phyloP scores from a whole-genome alignment of 345 rosid species.

The Corchorus capsularis region DNA sequence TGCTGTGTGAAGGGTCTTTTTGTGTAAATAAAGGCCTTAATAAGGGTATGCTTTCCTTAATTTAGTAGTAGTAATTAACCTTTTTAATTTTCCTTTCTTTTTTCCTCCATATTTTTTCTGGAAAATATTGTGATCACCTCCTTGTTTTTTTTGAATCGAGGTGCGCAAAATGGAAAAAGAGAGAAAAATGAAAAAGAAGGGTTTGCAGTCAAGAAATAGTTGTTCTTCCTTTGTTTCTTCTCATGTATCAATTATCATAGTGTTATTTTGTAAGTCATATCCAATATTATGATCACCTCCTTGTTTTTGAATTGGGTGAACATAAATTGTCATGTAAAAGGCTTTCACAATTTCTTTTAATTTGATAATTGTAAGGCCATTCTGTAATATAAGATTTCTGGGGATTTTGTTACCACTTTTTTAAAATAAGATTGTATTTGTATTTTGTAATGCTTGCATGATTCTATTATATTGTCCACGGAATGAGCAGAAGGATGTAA shows the following conservation, averaged over 20 bases:
- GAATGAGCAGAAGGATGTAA: no score
- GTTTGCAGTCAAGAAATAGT: neutral
- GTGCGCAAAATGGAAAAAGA: neutral
- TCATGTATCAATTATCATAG: neutral
- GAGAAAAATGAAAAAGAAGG: no score
- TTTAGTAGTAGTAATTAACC: neutral
- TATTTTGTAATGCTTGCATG: neutral
- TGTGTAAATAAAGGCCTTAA: neutral
- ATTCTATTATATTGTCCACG: no score
- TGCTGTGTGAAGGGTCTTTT: neutral
- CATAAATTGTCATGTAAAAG: slow-evolving; percentile 5
- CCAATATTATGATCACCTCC: slow-evolving; percentile 26
- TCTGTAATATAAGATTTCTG: neutral
- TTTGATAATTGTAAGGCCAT: neutral
- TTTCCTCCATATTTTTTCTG: neutral
- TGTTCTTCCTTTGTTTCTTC: neutral
- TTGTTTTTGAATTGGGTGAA: slow-evolving; percentile 41
- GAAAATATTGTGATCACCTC: slow-evolving; percentile 9
- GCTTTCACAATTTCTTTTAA: neutral
- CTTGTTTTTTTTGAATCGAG: neutral
- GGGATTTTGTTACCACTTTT: no score
- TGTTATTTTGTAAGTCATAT: neutral
- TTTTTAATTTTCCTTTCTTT: neutral
- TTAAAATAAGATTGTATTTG: no score
- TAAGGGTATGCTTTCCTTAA: slow-evolving; percentile 3